These are phyloP conservation scores for Scutellaria baicalensis DNA, from an alignment of 257 asterid genomes.

Conservation along the genomic window DNA sequence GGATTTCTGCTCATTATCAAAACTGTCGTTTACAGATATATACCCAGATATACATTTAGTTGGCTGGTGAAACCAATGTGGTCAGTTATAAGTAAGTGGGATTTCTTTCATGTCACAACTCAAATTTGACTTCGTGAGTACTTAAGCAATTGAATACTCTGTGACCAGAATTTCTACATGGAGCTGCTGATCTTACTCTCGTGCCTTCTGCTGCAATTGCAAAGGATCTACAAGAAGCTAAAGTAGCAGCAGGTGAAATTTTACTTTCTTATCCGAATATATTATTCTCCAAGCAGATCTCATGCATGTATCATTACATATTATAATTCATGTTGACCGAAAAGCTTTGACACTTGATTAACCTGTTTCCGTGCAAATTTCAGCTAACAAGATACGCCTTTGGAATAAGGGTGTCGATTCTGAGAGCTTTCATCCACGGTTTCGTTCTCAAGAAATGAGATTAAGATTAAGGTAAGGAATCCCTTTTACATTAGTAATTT, in stretches of 20 bases:
- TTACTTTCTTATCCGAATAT: neutral
- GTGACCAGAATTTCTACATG: constrained; percentile 75
- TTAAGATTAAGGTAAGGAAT: constrained; percentile 49
- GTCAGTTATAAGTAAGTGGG: constrained; percentile 67
- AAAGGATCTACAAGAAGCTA: constrained; percentile 77
- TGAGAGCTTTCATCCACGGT: constrained; percentile 80
- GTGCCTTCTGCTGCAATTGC: constrained; percentile 96
- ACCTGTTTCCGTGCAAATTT: neutral
- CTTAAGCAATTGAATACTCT: neutral
- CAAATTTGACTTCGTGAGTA: neutral
- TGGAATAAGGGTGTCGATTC: constrained; percentile 99
- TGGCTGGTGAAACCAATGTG: constrained; percentile 98
- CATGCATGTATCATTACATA: neutral
- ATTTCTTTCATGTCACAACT: neutral
- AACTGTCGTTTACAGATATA: constrained; percentile 54
- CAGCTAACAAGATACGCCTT: constrained; percentile 78
- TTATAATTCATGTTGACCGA: neutral
- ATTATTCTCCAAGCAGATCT: neutral
- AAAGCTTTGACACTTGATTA: neutral
- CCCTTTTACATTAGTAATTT: neutral
- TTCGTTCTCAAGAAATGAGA: constrained; percentile 69
- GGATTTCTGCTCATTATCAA: constrained; percentile 18
- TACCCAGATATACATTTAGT: constrained; percentile 91
- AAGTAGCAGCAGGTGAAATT: constrained; percentile 71
- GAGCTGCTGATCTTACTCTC: constrained; percentile 93